phyloP scores from a whole-genome alignment of 352 stramenopile genomes.

The Phytopythium helicoides region DNA sequence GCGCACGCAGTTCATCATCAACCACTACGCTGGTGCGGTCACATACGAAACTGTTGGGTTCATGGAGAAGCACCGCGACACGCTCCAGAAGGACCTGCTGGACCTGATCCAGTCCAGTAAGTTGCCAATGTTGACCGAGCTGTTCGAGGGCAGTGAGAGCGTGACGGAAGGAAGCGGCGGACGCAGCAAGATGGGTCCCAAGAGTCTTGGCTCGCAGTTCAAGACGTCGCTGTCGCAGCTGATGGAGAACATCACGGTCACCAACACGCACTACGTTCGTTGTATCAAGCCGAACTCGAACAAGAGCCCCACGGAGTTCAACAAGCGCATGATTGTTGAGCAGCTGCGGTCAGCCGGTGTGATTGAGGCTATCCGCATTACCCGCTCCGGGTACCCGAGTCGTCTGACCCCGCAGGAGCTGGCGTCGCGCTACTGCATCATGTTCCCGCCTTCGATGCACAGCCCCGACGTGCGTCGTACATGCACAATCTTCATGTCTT shows the following conservation, averaged over 20 bases:
- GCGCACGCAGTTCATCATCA: conserved; percentile 93
- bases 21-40: conserved; percentile 95
- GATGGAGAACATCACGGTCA: conserved; percentile 86
- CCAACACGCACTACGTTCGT: conserved; percentile 86
- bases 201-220: conserved; percentile 84
- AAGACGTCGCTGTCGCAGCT: conserved; percentile 78
- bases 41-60: conserved; percentile 94
- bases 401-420: conserved; percentile 88
- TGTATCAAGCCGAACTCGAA: conserved; percentile 90
- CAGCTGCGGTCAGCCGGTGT: conserved; percentile 90
- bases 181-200: conserved; percentile 54
- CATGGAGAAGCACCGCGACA: conserved; percentile 96
- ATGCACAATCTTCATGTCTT: conserved; percentile 77
- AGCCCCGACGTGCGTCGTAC: conserved; percentile 73
- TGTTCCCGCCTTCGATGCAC: conserved; percentile 88
- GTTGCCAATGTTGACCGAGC: conserved; percentile 55
- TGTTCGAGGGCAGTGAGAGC: conserved; percentile 71
- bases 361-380: conserved; percentile 92
- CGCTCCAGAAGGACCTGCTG: conserved; percentile 94
- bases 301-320: conserved; percentile 85
- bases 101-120: conserved; percentile 80
- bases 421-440: conserved; percentile 82
- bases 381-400: conserved; percentile 87
- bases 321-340: conserved; percentile 90
- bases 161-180: conserved; percentile 28